Evolutionary conservation across 2,329 filamentous ascomycete species (phyloP).

Genomic region (Hirsutella rhossiliensis): DNA sequence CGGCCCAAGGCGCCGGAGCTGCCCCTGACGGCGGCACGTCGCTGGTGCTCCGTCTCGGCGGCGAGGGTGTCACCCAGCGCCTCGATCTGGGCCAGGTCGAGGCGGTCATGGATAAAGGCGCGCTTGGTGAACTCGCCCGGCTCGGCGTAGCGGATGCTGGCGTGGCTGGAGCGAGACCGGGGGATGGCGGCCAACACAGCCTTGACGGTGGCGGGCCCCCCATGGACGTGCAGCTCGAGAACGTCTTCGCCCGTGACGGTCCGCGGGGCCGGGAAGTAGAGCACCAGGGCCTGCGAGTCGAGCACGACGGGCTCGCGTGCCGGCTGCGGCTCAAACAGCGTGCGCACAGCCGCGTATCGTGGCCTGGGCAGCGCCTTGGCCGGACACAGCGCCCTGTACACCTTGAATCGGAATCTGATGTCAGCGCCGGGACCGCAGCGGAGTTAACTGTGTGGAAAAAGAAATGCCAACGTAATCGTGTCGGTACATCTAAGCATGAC

Average conservation of each 20-base stretch:
- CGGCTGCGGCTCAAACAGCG: slow-evolving; percentile 45
- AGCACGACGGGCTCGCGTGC: slow-evolving; percentile 37
- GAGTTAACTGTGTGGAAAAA: neutral
- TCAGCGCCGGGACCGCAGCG: neutral
- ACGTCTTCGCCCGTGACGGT: slow-evolving; percentile 90
- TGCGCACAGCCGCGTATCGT: slow-evolving; percentile 58
- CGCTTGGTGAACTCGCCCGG: slow-evolving; percentile 91
- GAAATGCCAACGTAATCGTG: neutral
- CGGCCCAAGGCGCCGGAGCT: slow-evolving; percentile 56
- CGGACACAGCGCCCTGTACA: slow-evolving; percentile 41
- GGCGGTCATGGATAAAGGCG: slow-evolving; percentile 75
- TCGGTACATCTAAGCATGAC: slow-evolving; percentile 52
- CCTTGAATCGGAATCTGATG: slow-evolving; percentile 17
- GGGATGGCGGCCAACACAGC: slow-evolving; percentile 73
- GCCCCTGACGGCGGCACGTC: slow-evolving; percentile 71
- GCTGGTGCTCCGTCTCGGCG: slow-evolving; percentile 84
- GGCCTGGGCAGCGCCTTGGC: slow-evolving; percentile 29
- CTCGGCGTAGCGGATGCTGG: slow-evolving; percentile 70
- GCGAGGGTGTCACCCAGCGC: slow-evolving; percentile 49
- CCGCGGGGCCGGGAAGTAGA: slow-evolving; percentile 70
- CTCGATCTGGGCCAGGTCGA: slow-evolving; percentile 78
- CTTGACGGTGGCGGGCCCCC: slow-evolving; percentile 77
- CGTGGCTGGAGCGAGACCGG: slow-evolving; percentile 21
- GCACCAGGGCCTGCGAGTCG: slow-evolving; percentile 67
- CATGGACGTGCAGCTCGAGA: slow-evolving; percentile 89